Evolutionary conservation across 2,329 filamentous ascomycete species (phyloP).

Genomic region (Alternaria panax): DNA sequence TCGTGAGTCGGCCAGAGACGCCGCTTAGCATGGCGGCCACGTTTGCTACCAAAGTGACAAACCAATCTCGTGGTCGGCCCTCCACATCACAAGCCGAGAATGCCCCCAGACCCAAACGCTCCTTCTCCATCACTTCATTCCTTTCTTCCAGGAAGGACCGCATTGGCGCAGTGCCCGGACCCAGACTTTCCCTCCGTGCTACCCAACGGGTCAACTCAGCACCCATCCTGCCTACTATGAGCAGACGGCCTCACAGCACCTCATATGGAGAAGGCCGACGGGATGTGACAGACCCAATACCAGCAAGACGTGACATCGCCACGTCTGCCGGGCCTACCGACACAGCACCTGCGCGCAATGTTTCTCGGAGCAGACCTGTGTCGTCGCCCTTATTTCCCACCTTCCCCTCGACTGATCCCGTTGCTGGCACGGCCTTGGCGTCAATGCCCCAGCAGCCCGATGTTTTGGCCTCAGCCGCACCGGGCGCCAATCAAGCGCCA

Average conservation of each 20-base stretch:
- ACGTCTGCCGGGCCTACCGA: constrained; percentile 34
- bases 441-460: constrained; percentile 45
- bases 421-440: constrained; percentile 35
- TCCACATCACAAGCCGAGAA: constrained; percentile 33
- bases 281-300: constrained; percentile 44
- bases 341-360: constrained; percentile 20
- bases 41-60: constrained; percentile 34
- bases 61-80: constrained; percentile 20
- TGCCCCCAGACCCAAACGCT: constrained; percentile 51
- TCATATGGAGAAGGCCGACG: constrained; percentile 50
- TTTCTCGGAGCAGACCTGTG: constrained; percentile 14
- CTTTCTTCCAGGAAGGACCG: constrained; percentile 52
- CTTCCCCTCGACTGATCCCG: constrained; percentile 22
- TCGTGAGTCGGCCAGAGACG: constrained; percentile 50
- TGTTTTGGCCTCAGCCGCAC: constrained; percentile 38
- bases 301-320: constrained; percentile 40
- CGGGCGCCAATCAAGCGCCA: constrained; percentile 43
- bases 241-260: constrained; percentile 46
- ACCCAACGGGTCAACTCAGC: constrained; percentile 46
- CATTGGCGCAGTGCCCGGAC: constrained; percentile 35
- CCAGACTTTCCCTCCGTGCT: constrained; percentile 37
- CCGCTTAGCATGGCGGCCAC: constrained; percentile 45
- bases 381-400: constrained; percentile 36
- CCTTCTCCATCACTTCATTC: constrained; percentile 60
- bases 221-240: constrained; percentile 48